Evolutionary conservation across 2,329 filamentous ascomycete species (phyloP).

Genomic region (Alternaria hordeiaustralica): DNA sequence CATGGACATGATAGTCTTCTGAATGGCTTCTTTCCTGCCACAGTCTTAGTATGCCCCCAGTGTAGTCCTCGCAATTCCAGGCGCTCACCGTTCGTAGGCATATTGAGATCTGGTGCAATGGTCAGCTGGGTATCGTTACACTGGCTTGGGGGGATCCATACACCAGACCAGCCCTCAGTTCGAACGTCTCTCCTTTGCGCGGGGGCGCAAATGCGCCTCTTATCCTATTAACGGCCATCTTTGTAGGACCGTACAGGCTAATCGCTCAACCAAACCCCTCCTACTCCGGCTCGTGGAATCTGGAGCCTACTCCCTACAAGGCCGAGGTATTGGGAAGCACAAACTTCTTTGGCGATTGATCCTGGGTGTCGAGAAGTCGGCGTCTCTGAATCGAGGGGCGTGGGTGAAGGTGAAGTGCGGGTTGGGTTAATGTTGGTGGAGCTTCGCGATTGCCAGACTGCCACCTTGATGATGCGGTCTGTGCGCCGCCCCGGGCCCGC

Average conservation of each 20-base stretch:
- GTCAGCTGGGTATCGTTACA: constrained; percentile 34
- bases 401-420: constrained; percentile 17
- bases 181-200: constrained; percentile 96
- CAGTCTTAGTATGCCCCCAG: constrained; percentile 41
- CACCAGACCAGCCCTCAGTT: constrained; percentile 90
- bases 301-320: neutral
- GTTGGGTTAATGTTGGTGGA: constrained; percentile 20
- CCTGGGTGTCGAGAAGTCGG: neutral
- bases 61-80: neutral
- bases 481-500: constrained; percentile 16
- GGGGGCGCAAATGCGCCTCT: constrained; percentile 91
- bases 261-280: constrained; percentile 45
- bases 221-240: constrained; percentile 96
- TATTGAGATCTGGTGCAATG: constrained; percentile 79
- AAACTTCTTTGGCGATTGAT: neutral
- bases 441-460: constrained; percentile 38
- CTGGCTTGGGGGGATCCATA: constrained; percentile 42
- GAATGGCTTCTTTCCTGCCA: constrained; percentile 89
- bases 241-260: constrained; percentile 39
- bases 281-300: constrained; percentile 25
- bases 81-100: constrained; percentile 81
- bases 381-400: constrained; percentile 6
- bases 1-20: constrained; percentile 99
- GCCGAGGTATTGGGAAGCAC: constrained; percentile 3
- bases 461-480: constrained; percentile 36